These are phyloP conservation scores for Ensete glaucum DNA, from an alignment of 176 grass and related monocot species.

Conservation along the genomic window DNA sequence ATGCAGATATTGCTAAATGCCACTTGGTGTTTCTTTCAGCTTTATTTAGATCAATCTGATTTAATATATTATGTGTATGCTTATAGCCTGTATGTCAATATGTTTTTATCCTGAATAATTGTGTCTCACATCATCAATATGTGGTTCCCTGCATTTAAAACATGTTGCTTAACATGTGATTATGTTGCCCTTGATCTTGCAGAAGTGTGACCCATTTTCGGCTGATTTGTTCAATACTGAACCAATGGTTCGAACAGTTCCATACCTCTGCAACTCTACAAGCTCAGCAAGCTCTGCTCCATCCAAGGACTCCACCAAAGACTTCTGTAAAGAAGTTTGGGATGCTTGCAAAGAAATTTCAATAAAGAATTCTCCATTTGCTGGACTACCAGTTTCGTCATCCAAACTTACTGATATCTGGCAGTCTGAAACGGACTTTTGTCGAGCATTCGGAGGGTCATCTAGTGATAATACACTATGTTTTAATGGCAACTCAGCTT, in stretches of 20 bases:
- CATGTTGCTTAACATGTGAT: background rate
- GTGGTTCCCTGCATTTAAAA: background rate
- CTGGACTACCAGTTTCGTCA: conserved; percentile 19
- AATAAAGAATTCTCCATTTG: conserved; percentile 47
- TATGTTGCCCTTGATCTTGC: background rate
- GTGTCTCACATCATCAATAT: no score
- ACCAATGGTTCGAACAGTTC: conserved; percentile 34
- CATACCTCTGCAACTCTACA: conserved; percentile 46
- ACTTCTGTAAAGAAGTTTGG: conserved; percentile 59
- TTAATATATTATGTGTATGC: no score
- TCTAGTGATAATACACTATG: conserved; percentile 26
- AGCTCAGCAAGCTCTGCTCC: background rate
- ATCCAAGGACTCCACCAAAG: conserved; percentile 8
- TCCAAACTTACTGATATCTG: conserved; percentile 53
- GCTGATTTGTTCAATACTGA: conserved; percentile 50
- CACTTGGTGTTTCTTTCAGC: no score
- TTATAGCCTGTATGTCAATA: no score
- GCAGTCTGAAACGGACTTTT: conserved; percentile 52
- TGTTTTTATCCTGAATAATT: no score
- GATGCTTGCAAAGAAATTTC: conserved; percentile 57
- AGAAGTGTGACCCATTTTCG: conserved; percentile 81
- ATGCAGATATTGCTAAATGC: no score
- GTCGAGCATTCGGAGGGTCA: conserved; percentile 33
- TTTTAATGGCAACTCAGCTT: conserved; percentile 41
- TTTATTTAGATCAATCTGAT: no score